Evolutionary conservation across 768 basidiomycete genomes (phyloP).

Genomic region (Podaxis carcinomalis): DNA sequence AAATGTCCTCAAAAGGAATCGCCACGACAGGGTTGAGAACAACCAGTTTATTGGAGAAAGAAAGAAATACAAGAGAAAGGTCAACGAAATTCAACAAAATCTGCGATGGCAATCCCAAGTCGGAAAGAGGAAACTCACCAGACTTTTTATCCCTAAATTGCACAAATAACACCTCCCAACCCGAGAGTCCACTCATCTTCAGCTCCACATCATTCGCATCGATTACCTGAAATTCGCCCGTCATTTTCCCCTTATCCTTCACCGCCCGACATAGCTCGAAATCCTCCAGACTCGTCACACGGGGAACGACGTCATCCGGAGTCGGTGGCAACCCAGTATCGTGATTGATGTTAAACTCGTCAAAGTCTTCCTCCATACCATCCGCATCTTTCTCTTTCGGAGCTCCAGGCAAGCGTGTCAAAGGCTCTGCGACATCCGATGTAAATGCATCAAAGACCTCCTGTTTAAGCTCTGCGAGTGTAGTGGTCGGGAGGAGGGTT

Average conservation of each 20-base stretch:
- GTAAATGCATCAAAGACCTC: constrained; percentile 60
- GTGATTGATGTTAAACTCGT: constrained; percentile 11
- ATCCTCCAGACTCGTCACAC: constrained; percentile 33
- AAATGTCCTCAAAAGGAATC: constrained; percentile 14
- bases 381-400: constrained; percentile 23
- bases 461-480: constrained; percentile 55
- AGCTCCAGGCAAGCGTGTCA: constrained; percentile 11
- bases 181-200: constrained; percentile 46
- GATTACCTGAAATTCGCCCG: constrained; percentile 50
- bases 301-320: constrained; percentile 28
- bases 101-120: constrained; percentile 9
- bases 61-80: neutral
- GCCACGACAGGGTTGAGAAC: constrained; percentile 8
- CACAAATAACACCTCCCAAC: constrained; percentile 68
- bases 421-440: constrained; percentile 38
- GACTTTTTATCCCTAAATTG: constrained; percentile 56
- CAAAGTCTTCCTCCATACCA: constrained; percentile 20
- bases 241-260: constrained; percentile 49
- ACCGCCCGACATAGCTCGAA: constrained; percentile 62
- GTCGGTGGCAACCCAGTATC: constrained; percentile 9
- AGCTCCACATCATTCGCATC: constrained; percentile 32
- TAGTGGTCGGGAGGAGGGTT: constrained; percentile 46
- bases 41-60: constrained; percentile 1
- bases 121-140: constrained; percentile 41
- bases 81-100: neutral